phyloP scores from a whole-genome alignment of 1,284 basidiomycete species.

The Macrocystidia cucumis region DNA sequence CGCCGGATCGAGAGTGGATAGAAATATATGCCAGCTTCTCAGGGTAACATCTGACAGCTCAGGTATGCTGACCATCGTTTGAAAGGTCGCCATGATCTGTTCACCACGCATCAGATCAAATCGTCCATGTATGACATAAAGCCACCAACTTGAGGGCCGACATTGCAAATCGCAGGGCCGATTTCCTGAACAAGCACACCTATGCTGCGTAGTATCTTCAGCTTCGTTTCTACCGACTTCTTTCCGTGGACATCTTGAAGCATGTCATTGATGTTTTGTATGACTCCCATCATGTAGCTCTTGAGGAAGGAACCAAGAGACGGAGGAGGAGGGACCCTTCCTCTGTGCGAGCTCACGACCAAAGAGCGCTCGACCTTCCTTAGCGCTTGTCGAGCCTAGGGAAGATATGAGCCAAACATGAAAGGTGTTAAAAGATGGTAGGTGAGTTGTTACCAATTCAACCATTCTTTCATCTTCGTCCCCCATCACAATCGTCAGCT shows the following conservation, averaged over 20 bases:
- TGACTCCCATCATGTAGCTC: slow-evolving; percentile 73
- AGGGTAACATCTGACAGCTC: slow-evolving; percentile 78
- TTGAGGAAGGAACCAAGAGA: slow-evolving; percentile 59
- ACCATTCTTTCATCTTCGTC: slow-evolving; percentile 44
- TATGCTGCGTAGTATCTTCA: slow-evolving; percentile 73
- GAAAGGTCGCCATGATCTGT: slow-evolving; percentile 95
- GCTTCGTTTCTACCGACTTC: slow-evolving; percentile 58
- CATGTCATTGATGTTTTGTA: slow-evolving; percentile 76
- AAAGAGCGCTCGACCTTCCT: slow-evolving; percentile 44
- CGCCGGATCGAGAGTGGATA: slow-evolving; percentile 58
- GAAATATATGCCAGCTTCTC: slow-evolving; percentile 77
- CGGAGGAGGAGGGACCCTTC: slow-evolving; percentile 16
- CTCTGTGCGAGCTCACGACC: slow-evolving; percentile 15
- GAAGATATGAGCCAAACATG: slow-evolving; percentile 2
- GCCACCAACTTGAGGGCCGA: slow-evolving; percentile 76
- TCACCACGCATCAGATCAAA: slow-evolving; percentile 9
- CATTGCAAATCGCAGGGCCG: slow-evolving; percentile 63
- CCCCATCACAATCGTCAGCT: slow-evolving; percentile 72
- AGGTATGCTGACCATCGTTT: slow-evolving; percentile 72
- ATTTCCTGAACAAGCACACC: slow-evolving; percentile 70
- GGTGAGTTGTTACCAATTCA: slow-evolving; percentile 26
- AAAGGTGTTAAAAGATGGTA: not conserved
- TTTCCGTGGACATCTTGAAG: slow-evolving; percentile 78
- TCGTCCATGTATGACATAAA: not conserved
- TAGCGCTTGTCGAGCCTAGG: slow-evolving; percentile 56